A percentile compares a stretch with the other conserved stretches of the same genome.
These are phyloP conservation scores for Apiotrichum gracile DNA, from an alignment of 1,284 basidiomycete species.

Conservation along the genomic window DNA sequence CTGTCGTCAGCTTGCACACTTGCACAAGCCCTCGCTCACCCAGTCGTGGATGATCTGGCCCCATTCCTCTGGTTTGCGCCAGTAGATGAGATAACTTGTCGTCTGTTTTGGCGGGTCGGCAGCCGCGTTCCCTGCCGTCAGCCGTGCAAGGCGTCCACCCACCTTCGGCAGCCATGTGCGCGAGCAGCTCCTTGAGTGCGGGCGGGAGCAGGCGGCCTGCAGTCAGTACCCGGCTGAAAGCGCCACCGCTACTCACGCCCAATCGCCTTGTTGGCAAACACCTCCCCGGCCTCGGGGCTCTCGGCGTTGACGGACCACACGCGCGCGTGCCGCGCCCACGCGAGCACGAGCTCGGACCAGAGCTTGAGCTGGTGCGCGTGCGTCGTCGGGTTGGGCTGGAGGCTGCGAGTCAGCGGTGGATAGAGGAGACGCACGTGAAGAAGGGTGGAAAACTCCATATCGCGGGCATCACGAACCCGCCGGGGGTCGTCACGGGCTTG, in stretches of 20 bases:
- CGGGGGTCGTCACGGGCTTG: constrained; percentile 18
- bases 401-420: constrained; percentile 21
- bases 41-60: constrained; percentile 51
- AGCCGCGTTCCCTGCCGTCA: constrained; percentile 30
- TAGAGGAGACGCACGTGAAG: constrained; percentile 46
- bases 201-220: constrained; percentile 32
- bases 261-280: constrained; percentile 43
- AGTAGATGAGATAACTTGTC: constrained; percentile 48
- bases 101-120: constrained; percentile 44
- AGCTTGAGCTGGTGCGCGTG: constrained; percentile 48
- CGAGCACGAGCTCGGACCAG: constrained; percentile 50
- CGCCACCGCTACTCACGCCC: constrained; percentile 31
- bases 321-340: constrained; percentile 45
- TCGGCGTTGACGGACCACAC: constrained; percentile 47
- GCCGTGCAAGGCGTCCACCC: not conserved
- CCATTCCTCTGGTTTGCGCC: constrained; percentile 54
- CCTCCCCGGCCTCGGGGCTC: constrained; percentile 28
- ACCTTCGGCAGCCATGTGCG: constrained; percentile 42
- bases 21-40: too few species aligned
- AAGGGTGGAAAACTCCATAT: constrained; percentile 55
- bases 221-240: not conserved
- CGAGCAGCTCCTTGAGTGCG: constrained; percentile 28
- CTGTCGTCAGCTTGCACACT: too few species aligned
- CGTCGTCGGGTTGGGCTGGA: constrained; percentile 52
- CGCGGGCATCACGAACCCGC: constrained; percentile 48